Base-by-base conservation (phyloP, 83 land plant species). In the Picea abies region DNA sequence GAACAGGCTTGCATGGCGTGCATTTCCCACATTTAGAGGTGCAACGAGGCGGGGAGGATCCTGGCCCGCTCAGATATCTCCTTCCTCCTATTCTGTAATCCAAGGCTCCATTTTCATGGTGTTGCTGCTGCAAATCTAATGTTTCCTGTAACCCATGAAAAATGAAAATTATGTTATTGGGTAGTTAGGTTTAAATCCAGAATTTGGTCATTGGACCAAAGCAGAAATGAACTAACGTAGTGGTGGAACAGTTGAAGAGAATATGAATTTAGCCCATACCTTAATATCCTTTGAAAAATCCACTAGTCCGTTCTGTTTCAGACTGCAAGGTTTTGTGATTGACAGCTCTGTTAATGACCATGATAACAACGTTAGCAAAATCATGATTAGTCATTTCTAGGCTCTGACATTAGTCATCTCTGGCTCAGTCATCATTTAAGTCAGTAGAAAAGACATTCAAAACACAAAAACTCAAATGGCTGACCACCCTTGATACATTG, bases 21-120 rank as follows among this genome's bases (percentile, higher is more conserved):
- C 93, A 91, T 2, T 61, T 83, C 39, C 89, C 93, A 66, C 93
- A 91, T 76, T 87, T 91, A n/a, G 84, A 84, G 22, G 56, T 76
- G 88, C 93, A 89, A 25, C 87, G 90, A 10, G 92, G 93, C 9
- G 93, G 93, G 19, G 82, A 90, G 14, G 93, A 91, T 37, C 93
- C 92, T 4, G 87, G 92, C 22, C 92, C 92, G 23, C 84, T 82
- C 64, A 76, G 35, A 61, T 26, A 52, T 32, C 82, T 72, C 25
- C 82, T 68, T 69, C 65, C 80, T 29, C 67, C 78, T 3, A 73
- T 47, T 73, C 60, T 44, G 49, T 73, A 71, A 52, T 52, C 58
- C 58, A 11, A 52, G 15, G 58, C 58, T 11, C 14, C 58, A 11
- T 52, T 52, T 52, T 52, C 58, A 52, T 52, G 58, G 60, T 47